Conservation (phyloP, 2,329 filamentous ascomycete species). For the Aspergillus proliferans region DNA sequence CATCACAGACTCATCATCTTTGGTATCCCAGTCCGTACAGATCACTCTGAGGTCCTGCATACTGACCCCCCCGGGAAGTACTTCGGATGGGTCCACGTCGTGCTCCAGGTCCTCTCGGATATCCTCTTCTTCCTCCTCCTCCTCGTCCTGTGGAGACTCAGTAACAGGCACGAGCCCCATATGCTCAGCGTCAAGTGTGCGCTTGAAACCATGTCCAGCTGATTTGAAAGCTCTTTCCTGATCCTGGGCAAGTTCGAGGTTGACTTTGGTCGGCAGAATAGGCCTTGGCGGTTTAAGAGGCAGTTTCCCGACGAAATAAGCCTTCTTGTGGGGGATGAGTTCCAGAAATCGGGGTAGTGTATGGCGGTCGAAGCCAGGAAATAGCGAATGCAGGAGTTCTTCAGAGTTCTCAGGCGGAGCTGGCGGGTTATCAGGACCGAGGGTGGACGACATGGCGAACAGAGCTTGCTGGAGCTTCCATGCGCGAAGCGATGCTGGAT, state of each 20-base stretch:
- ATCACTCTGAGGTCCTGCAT: constrained; percentile 77
- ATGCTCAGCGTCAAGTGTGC: constrained; percentile 47
- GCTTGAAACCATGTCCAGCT: constrained; percentile 54
- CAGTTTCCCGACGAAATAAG: constrained; percentile 70
- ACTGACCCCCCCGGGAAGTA: constrained; percentile 62
- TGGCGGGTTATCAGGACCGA: constrained; percentile 55
- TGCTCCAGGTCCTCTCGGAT: constrained; percentile 47
- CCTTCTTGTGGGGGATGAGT: constrained; percentile 73
- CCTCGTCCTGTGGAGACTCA: constrained; percentile 40
- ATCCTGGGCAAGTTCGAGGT: constrained; percentile 76
- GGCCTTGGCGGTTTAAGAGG: constrained; percentile 74
- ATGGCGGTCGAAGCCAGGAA: constrained; percentile 72
- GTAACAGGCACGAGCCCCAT: constrained; percentile 49
- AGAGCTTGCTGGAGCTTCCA: constrained; percentile 43
- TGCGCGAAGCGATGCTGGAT: constrained; percentile 35
- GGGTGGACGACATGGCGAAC: constrained; percentile 38
- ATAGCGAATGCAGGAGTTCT: constrained; percentile 72
- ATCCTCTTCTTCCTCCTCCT: constrained; percentile 45
- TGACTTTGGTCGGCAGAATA: constrained; percentile 79
- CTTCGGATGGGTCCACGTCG: constrained; percentile 55
- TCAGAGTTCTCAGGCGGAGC: constrained; percentile 65
- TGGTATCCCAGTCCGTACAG: constrained; percentile 76
- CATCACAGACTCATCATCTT: constrained; percentile 47
- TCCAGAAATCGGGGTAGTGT: constrained; percentile 73
- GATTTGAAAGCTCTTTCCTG: constrained; percentile 80